Evolutionary conservation across 495 filamentous ascomycete genomes (phyloP).

Genomic region (Talaromyces stipitatus): DNA sequence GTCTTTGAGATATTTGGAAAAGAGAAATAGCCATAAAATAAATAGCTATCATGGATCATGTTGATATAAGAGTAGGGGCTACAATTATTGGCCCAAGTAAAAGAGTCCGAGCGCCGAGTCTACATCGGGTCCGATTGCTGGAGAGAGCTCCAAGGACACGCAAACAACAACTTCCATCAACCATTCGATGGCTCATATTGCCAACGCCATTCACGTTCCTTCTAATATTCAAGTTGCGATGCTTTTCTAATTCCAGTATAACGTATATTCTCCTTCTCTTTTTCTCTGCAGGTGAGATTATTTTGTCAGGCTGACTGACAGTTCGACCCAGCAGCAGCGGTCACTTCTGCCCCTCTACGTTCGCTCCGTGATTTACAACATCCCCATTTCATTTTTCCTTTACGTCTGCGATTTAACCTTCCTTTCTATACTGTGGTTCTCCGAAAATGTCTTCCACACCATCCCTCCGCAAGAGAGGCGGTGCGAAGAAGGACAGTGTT

Average conservation of each 20-base stretch:
- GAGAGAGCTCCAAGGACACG: slow-evolving; percentile 3
- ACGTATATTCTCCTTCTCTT: slow-evolving; percentile 1
- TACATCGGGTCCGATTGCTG: background rate
- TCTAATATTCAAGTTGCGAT: slow-evolving; percentile 1
- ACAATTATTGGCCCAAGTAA: background rate
- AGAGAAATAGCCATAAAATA: too few relatives aligned
- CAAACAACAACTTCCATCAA: background rate
- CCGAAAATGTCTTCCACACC: slow-evolving; percentile 22
- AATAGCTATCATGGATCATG: too few relatives aligned
- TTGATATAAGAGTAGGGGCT: too few relatives aligned
- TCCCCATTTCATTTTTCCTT: slow-evolving; percentile 23
- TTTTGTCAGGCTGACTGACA: background rate
- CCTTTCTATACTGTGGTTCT: background rate
- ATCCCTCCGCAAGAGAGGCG: slow-evolving; percentile 45
- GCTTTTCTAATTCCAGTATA: slow-evolving; percentile 9
- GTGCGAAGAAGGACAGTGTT: slow-evolving; percentile 34
- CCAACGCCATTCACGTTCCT: background rate
- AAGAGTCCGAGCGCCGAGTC: background rate
- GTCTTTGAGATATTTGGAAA: too few relatives aligned
- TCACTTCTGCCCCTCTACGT: slow-evolving; percentile 9
- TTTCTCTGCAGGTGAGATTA: background rate
- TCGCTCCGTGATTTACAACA: slow-evolving; percentile 11
- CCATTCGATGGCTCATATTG: background rate
- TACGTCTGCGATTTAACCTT: background rate
- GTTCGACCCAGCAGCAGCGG: slow-evolving; percentile 1